These are phyloP conservation scores for Coemansia linderi DNA, from an alignment of 371 early-diverging fungal species.

Conservation along the genomic window DNA sequence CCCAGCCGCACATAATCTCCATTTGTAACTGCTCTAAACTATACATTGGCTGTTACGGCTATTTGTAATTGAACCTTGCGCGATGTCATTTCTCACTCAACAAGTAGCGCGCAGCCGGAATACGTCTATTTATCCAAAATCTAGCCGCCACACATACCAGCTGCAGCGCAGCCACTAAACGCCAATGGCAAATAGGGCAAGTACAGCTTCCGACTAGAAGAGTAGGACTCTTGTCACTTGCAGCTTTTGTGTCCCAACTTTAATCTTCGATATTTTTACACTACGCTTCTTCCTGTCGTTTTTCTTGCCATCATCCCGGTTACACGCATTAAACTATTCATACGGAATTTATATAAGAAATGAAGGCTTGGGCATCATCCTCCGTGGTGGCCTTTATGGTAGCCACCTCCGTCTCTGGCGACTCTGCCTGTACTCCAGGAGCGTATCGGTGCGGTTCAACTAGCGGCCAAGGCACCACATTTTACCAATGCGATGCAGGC, in stretches of 20 bases:
- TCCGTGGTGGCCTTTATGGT: neutral
- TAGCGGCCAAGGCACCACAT: slow-evolving; percentile 33
- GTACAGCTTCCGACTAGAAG: neutral
- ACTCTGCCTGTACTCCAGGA: slow-evolving; percentile 27
- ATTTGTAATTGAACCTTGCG: neutral
- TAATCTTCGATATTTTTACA: slow-evolving; percentile 4
- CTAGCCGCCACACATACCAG: neutral
- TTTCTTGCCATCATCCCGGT: neutral
- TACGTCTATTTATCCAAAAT: slow-evolving; percentile 5
- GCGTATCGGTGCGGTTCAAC: slow-evolving; percentile 34
- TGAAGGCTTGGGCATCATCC: neutral
- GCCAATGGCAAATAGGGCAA: neutral
- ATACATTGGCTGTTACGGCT: slow-evolving; percentile 13
- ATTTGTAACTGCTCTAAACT: slow-evolving; percentile 5
- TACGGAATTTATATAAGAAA: neutral
- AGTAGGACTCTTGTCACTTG: neutral
- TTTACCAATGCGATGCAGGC: slow-evolving; percentile 41
- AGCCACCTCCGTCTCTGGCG: slow-evolving; percentile 3
- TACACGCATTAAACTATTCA: neutral
- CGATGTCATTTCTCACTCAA: neutral
- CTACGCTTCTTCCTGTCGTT: neutral
- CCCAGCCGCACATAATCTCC: slow-evolving; percentile 11
- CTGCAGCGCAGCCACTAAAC: neutral
- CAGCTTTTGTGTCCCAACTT: neutral
- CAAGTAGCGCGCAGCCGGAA: slow-evolving; percentile 4